A percentile compares a stretch with the other conserved stretches of the same genome.
Evolutionary conservation across 768 basidiomycete genomes (phyloP).

Genomic region (Daedalea quercina): DNA sequence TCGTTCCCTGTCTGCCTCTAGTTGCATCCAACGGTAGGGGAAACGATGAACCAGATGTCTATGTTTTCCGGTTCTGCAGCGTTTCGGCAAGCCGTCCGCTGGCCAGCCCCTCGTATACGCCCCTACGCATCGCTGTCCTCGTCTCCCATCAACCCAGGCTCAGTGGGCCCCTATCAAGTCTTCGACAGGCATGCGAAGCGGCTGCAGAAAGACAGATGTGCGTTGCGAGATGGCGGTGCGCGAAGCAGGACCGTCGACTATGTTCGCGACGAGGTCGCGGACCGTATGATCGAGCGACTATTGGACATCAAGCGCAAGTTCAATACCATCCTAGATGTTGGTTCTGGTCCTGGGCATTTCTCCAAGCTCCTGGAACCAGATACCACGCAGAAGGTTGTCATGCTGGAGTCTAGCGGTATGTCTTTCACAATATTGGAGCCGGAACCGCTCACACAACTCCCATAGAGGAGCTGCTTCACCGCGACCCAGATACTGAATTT

Average conservation of each 20-base stretch:
- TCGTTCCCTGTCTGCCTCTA: not conserved
- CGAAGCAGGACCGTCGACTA: slow-evolving; percentile 84
- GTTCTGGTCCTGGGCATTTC: slow-evolving; percentile 89
- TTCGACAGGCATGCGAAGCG: slow-evolving; percentile 82
- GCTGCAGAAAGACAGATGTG: slow-evolving; percentile 73
- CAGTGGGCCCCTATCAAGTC: slow-evolving; percentile 66
- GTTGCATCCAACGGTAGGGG: no score
- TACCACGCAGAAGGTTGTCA: slow-evolving; percentile 63
- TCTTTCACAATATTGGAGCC: not conserved
- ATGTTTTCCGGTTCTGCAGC: not conserved
- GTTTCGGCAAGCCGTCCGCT: not conserved
- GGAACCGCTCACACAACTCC: slow-evolving; percentile 1
- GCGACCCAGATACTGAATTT: slow-evolving; percentile 76
- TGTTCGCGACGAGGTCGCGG: slow-evolving; percentile 84
- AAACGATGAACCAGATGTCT: no score
- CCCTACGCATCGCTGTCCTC: slow-evolving; percentile 44
- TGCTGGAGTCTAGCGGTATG: slow-evolving; percentile 84
- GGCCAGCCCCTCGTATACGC: slow-evolving; percentile 13
- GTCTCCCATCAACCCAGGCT: slow-evolving; percentile 34
- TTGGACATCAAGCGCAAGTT: slow-evolving; percentile 88
- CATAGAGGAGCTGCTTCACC: slow-evolving; percentile 59
- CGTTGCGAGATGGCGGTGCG: slow-evolving; percentile 44
- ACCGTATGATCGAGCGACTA: slow-evolving; percentile 85
- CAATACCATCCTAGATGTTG: slow-evolving; percentile 74
- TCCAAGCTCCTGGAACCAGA: slow-evolving; percentile 70